These are phyloP conservation scores for Cystobasidiaceae sp. DNA, from an alignment of 1,284 basidiomycete species.

Conservation along the genomic window DNA sequence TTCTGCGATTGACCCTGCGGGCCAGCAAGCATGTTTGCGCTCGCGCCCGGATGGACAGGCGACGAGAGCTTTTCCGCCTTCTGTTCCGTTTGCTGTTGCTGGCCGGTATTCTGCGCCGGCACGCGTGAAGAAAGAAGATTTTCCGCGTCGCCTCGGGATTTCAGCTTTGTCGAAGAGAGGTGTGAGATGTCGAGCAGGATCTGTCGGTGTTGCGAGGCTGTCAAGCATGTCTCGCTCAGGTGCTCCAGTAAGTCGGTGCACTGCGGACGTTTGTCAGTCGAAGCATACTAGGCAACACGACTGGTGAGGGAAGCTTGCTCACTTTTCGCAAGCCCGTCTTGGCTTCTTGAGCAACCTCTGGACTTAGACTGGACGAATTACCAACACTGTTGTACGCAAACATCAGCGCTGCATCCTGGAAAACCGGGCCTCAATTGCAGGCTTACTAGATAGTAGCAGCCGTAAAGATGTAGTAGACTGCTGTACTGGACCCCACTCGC, in stretches of 20 bases:
- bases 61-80: too few species aligned
- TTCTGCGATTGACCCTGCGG: too few species aligned
- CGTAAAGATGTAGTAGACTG: conserved; percentile 30
- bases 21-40: too few species aligned
- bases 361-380: conserved; percentile 25
- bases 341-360: conserved; percentile 11
- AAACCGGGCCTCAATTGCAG: not conserved
- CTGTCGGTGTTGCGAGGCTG: conserved; percentile 26
- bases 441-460: conserved; percentile 31
- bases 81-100: not conserved
- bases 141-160: conserved; percentile 26
- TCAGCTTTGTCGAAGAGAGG: conserved; percentile 25
- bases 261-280: not conserved
- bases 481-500: conserved; percentile 22
- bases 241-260: conserved; percentile 28
- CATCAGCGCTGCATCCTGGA: too few species aligned
- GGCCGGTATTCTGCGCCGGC: too few species aligned
- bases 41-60: too few species aligned
- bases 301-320: too few species aligned
- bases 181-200: conserved; percentile 27
- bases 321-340: conserved; percentile 21
- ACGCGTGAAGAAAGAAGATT: conserved; percentile 26
- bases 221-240: conserved; percentile 18
- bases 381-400: conserved; percentile 12
- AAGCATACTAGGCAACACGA: too few species aligned